Base-by-base conservation (phyloP, 306 rosid genomes). In the Pterocarpus santalinus region DNA sequence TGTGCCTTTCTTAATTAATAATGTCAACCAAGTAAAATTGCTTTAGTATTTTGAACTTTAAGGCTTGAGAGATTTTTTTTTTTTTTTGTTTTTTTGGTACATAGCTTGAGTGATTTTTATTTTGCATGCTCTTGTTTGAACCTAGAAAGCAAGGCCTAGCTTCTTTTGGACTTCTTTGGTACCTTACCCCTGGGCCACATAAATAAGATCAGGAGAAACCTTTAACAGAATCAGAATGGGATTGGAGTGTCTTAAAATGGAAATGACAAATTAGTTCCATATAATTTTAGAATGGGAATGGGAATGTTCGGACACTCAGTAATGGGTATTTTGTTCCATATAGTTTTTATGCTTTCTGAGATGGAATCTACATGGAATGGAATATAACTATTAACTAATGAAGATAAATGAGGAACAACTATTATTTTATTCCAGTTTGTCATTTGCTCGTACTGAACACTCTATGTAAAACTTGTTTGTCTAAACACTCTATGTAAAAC, bases 41-140 rank as follows among this genome's bases (percentile, higher is more conserved):
- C 55, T 76, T 57, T 64, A 47, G 63, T 17, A 15, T 61, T 9
- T 47, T 61, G 71, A 56, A 57, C 41, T 67, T 38, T 32, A 65
- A 43, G 33, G 49, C 3, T 15, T 47, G 81, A 4, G 57, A 41
- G 33, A 8, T 32, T 49, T 65, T 65, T 22, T 22, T 22, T 22
- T 22, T 22, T 22, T 22, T 22, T 22, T 22, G 0, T 22, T 22
- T 22, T 22, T 22, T 22, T 0, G 28, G 28, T 22, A 22, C 28
- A 22, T 22, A 22, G 28, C 28, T 22, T 22, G 28, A 22, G 28
- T 22, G 28, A 22, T 22, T 22, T 22, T 22, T 22, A 46, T 63
- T 61, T 51, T 39, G 61, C 46, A 56, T 34, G 32, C 75, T 33
- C 1, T 13, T 44, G 44, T 80, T 75, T 73, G 73, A 77, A 47